Percentiles rank a stretch among this genome's conserved stretches.
phyloP scores from a whole-genome alignment of 1,284 basidiomycete genomes.

The Trichosporon faecale region DNA sequence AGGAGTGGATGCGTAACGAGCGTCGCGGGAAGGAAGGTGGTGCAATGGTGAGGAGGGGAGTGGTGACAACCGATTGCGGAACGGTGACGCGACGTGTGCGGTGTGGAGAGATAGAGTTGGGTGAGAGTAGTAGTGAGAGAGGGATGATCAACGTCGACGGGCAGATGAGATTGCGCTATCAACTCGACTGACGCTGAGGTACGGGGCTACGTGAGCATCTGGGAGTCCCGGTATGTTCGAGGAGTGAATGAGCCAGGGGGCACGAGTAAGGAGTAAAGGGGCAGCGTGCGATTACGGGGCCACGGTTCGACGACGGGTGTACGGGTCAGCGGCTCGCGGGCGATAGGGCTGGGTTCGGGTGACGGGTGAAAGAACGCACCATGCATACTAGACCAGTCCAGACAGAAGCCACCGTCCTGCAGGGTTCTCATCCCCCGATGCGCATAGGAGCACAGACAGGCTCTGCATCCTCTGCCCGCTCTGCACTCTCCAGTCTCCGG shows the following conservation, averaged over 20 bases:
- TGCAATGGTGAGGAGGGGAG: background rate
- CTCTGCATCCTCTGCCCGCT: too few species aligned
- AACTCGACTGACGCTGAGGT: background rate
- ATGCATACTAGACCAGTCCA: background rate
- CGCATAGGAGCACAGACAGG: too few species aligned
- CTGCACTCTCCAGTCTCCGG: background rate
- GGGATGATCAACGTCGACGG: background rate
- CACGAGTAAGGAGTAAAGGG: background rate
- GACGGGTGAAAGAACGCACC: background rate
- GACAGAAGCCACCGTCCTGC: background rate
- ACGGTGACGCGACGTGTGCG: background rate
- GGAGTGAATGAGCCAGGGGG: background rate
- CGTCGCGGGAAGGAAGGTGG: background rate
- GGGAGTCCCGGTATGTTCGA: background rate
- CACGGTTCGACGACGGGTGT: background rate
- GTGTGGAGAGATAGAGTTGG: background rate
- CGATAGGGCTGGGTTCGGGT: background rate
- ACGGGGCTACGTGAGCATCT: background rate
- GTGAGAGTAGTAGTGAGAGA: background rate
- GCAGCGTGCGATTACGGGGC: background rate
- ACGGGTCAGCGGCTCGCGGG: too few species aligned
- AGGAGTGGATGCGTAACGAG: background rate
- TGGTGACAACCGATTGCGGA: background rate
- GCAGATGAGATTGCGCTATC: background rate
- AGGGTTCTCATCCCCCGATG: background rate